Evolutionary conservation across 176 grass and related monocot species (phyloP), one percentile per base, ranked within the genome.

Genomic region (Ensete ventricosum): DNA sequence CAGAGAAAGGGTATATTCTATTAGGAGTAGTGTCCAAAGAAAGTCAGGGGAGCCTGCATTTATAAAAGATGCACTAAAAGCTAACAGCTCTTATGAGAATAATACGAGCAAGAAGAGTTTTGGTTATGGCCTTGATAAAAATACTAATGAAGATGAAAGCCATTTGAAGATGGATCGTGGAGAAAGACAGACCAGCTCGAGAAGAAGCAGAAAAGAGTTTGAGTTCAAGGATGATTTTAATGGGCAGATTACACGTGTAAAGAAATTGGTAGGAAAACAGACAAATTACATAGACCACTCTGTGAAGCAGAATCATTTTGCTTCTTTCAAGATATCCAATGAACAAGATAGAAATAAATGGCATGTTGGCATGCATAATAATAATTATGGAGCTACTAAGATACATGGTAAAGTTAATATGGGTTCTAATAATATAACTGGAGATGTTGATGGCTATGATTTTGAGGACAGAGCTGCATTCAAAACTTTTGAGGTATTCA

Each of bases 391-490:
- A 66, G 69, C 55, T 55, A 55, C 50, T 77, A 71, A 63, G 71
- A 78, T 76, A 70, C 77, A 68, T 17, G 57, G 64, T 29, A 73
- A 80, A 71, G 54, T 34, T 82, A 79, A 81, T 75, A 63, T 81
- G 69, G 69, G 79, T 71, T 8, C 34, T 25, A 21, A 69, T 65
- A 80, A 85, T 22, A 50, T 84, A 76, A 13, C 55, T 72, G 81
- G 74, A 76, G 80, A 87, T 79, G 8, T 29, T 2, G 72, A 82
- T 68, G 48, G 73, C 67, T 65, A 23, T 49, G 71, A 76, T 21
- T 34, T 82, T 73, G 86, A 91, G 49, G 84, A 93, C 77, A 93
- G 88, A 86, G 84, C 95, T 80, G 95, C 95, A 81, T 98, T 98
- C 81, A 93, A 85, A 60, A 84, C 82, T 79, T 98, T 93, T 64